Evolutionary conservation across 2,329 filamentous ascomycete genomes (phyloP).

Genomic region (Ascocoryne sarcoides): DNA sequence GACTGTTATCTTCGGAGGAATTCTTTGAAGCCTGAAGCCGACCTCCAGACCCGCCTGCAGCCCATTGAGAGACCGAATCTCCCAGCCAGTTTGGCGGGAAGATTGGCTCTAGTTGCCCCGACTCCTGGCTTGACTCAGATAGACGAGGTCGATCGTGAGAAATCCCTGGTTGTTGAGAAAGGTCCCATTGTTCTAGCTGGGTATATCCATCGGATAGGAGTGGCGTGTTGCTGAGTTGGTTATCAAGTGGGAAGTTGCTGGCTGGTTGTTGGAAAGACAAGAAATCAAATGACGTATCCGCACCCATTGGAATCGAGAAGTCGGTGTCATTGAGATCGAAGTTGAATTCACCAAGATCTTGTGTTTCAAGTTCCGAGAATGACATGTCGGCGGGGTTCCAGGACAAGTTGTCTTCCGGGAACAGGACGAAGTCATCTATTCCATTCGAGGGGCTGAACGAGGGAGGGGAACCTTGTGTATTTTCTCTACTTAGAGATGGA

Average conservation of each 20-base stretch:
- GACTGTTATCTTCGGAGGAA: not conserved
- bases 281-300: conserved; percentile 12
- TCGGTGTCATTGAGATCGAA: conserved; percentile 19
- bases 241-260: not conserved
- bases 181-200: conserved; percentile 8
- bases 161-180: not conserved
- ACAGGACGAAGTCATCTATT: conserved; percentile 26
- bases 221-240: conserved; percentile 2
- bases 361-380: conserved; percentile 11
- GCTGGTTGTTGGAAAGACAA: conserved; percentile 12
- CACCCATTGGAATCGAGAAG: conserved; percentile 4
- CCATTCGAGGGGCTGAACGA: conserved; percentile 16
- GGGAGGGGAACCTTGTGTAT: conserved; percentile 10
- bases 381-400: conserved; percentile 20
- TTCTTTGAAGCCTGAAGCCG: not conserved
- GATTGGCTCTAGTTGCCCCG: conserved; percentile 3
- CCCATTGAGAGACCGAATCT: not conserved
- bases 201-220: conserved; percentile 5
- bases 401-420: conserved; percentile 18
- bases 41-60: not conserved
- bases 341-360: conserved; percentile 20
- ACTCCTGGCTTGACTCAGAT: conserved; percentile 2
- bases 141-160: conserved; percentile 8
- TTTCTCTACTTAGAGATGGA: conserved; percentile 7
- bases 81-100: not conserved